Evolutionary conservation across 139 green algal genomes (phyloP).

Genomic region (Chlamydomonas schloesseri): DNA sequence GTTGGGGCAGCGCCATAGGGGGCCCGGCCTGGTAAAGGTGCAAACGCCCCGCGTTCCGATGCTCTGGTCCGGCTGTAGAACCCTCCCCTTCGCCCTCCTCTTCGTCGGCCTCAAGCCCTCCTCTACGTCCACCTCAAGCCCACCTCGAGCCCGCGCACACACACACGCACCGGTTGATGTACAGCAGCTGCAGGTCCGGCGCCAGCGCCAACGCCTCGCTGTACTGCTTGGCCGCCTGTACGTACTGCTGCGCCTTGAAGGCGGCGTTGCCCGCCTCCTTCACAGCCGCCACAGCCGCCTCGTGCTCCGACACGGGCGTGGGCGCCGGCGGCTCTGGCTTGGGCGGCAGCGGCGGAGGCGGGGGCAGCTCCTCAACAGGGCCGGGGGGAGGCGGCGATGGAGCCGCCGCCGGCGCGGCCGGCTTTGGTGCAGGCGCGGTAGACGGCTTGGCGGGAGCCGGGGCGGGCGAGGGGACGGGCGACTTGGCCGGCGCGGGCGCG

Average conservation of each 20-base stretch:
- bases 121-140: background rate
- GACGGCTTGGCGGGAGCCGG: background rate
- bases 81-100: background rate
- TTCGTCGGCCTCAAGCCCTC: background rate
- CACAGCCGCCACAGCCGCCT: background rate
- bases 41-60: no score
- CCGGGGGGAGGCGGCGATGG: background rate
- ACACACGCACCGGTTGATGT: conserved; percentile 46
- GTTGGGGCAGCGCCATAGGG: no score
- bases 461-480: background rate
- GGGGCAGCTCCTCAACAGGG: background rate
- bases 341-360: background rate
- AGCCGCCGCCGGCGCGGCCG: background rate
- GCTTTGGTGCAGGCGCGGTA: background rate
- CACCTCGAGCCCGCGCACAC: background rate
- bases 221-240: conserved; percentile 39
- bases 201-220: conserved; percentile 41
- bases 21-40: no score
- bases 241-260: conserved; percentile 23
- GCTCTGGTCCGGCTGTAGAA: no score
- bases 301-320: background rate
- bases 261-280: conserved; percentile 46
- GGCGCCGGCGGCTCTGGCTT: background rate
- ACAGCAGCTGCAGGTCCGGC: conserved; percentile 28
- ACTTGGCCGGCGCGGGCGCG: background rate